Base-by-base conservation (phyloP, 2,329 filamentous ascomycete species). In the Periglandula ipomoeae region DNA sequence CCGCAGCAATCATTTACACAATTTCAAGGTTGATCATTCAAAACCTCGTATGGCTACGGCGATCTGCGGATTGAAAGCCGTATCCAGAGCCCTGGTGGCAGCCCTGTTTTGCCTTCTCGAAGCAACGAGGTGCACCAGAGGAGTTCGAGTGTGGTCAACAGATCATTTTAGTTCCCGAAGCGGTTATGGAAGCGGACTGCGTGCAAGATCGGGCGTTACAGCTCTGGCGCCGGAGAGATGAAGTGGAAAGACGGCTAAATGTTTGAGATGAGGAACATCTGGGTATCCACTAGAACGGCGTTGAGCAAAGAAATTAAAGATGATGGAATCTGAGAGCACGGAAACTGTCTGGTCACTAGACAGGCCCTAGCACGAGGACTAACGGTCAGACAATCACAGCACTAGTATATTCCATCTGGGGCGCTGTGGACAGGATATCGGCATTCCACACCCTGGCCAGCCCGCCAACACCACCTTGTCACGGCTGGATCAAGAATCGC, bases 1-100 rank as follows among this genome's bases (percentile, higher is more conserved):
- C 46, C 47, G 50, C 47, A 38, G 42, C 37, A 49, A 41, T 50
- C 53, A 52, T 53, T 38, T 46, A 50, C 45, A 56, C 15, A 8
- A 11, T 11, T 15, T 43, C 38, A 6, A 15, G 19, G 13, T 43
- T 10, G 24, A 15, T 43, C 10, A n/a, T 30, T 48, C 32, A 50
- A 43, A n/a, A n/a, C n/a, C n/a, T n/a, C n/a, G n/a, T n/a, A n/a
- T n/a, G n/a, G n/a, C n/a, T n/a, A n/a, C 49, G 55, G 48, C 45
- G 41, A 37, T 46, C 46, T 24, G 27, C 17, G 24, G 26, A n/a
- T 32, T 10, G 42, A 44, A 37, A 26, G 42, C 44, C 43, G 30
- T 38, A 44, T 41, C 45, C 20, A 52, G 39, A 35, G 47, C 47
- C 39, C 24, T 9, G 44, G 41, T 49, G 50, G 47, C 47, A 41